Base-by-base conservation (phyloP, 768 basidiomycete species). In the Podaxis sp. region DNA sequence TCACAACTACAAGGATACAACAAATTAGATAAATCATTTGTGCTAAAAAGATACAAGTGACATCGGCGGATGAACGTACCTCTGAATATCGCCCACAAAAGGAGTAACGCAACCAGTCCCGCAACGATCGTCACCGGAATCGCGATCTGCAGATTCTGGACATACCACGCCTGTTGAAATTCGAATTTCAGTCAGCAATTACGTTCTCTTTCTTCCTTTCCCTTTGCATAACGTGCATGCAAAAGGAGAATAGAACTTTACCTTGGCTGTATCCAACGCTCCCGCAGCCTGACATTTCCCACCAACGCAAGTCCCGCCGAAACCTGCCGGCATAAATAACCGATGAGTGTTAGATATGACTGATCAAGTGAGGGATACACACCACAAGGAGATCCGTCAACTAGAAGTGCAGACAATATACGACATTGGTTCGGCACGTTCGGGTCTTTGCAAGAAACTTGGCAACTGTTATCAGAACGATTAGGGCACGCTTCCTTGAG, bases 301-400 rank as follows among this genome's bases (percentile, higher is more conserved):
- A 60, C 78, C 76, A 17, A 73, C 65, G 70, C 93, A 95, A 59
- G 80, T 79, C 24, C 91, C 93, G 36, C 88, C 91, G 69, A 84
- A 90, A 5, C 89, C 87, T 89, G 54, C 36, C 30, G 37, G 24
- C 44, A 24, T 11, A 15, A 46, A 64, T 41, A 53, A 13, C 11
- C 52, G 38, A 37, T 54, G 26, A n/a, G 30, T 41, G 22, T 13
- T 41, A n/a, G 22, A 15, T 54, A 48, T 30, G 17, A 53, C 15
- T 22, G 38, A 1, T 60, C 28, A 44, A 30, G 56, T 52, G 53
- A 56, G 51, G 50, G 20, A 20, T 55, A 78, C 84, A 63, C 68
- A 86, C 92, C 92, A 73, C 93, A 96, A 13, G 91, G 87, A 33
- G 90, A 92, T 24, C 93, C 94, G 71, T 93, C 89, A 58, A 91